phyloP scores from a whole-genome alignment of 2,329 filamentous ascomycete genomes.

The Aschersonia sp. region DNA sequence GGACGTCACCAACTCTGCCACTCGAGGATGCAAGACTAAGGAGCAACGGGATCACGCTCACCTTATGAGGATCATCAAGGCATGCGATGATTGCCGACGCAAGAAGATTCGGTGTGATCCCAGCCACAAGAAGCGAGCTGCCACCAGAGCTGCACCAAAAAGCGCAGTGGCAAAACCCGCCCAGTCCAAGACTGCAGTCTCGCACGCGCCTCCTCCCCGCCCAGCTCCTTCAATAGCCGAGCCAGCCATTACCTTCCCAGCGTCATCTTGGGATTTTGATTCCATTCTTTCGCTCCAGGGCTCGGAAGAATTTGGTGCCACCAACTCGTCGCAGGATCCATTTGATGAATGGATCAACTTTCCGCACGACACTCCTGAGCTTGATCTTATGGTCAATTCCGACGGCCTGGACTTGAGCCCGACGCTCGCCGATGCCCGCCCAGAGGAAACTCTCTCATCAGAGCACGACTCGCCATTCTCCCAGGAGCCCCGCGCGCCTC shows the following conservation, averaged over 20 bases:
- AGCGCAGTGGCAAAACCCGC: conserved; percentile 22
- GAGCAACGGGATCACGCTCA: conserved; percentile 54
- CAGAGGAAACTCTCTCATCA: too few species aligned
- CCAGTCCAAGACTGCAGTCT: conserved; percentile 19
- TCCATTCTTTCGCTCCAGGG: conserved; percentile 9
- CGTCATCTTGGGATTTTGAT: conserved; percentile 7
- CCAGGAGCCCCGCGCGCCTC: conserved; percentile 7
- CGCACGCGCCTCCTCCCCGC: conserved; percentile 9
- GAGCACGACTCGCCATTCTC: conserved; percentile 7
- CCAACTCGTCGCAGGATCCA: conserved; percentile 11
- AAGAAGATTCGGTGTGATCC: conserved; percentile 52
- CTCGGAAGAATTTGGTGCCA: conserved; percentile 8
- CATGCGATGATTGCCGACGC: conserved; percentile 45
- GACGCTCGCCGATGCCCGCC: too few species aligned
- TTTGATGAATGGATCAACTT: conserved; percentile 34
- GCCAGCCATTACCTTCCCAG: neutral
- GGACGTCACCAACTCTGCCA: conserved; percentile 48
- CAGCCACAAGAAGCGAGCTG: conserved; percentile 36
- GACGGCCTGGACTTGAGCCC: too few species aligned
- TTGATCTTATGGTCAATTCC: too few species aligned
- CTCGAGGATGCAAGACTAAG: conserved; percentile 50
- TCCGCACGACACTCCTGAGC: conserved; percentile 8
- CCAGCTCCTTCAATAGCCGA: conserved; percentile 3
- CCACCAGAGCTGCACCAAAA: conserved; percentile 16
- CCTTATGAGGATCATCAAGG: conserved; percentile 52